Base-by-base conservation (phyloP, 148 eudicot genomes). In the Diospyros lotus region DNA sequence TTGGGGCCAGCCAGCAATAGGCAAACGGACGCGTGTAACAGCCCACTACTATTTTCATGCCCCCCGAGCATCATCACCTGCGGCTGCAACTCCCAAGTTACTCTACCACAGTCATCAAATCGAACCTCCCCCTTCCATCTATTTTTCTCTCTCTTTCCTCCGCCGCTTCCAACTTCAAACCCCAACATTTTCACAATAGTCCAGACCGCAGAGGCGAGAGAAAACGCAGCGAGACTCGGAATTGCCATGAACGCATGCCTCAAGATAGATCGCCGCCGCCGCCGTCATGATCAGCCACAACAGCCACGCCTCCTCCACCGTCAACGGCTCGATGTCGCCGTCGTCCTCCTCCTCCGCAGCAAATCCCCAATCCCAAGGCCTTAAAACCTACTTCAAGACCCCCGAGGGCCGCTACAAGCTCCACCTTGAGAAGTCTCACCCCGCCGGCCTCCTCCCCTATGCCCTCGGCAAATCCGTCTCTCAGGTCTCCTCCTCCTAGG, bases 371-470 rank as follows among this genome's bases (percentile, higher is more conserved):
- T 58, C 66, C 2, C 73, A 52, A 15, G 82, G 69, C n/a, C 72
- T 84, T 45, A 84, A 84, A 55, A 78, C 78, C 28, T 78, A 80
- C 77, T 84, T 84, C 61, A 84, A 84, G 45, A 84, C 87, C 53
- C 84, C 87, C 7, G 87, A 84, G 63, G 87, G 87, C 18, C 81
- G 84, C 0, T 84, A 80, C 64, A 84, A 84, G 51, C 84, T 84
- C 59, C 77, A 78, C 17, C 68, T 11, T 58, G 86, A 84, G 73
- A 84, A 84, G 73, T 56, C 87, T 75, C 77, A 81, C 55, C 87
- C 87, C 28, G 68, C 84, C 55, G 65, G 80, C 51, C 80, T 80
- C 75, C 82, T 84, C 12, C 82, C 80, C 39, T 80, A 71, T 75
- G 58, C 82, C 46, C 84, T 68, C 72, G 82, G 80, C 43, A 84